Conservation (phyloP, 2,329 filamentous ascomycete species). For the Fusarium tanahbumbuense region DNA sequence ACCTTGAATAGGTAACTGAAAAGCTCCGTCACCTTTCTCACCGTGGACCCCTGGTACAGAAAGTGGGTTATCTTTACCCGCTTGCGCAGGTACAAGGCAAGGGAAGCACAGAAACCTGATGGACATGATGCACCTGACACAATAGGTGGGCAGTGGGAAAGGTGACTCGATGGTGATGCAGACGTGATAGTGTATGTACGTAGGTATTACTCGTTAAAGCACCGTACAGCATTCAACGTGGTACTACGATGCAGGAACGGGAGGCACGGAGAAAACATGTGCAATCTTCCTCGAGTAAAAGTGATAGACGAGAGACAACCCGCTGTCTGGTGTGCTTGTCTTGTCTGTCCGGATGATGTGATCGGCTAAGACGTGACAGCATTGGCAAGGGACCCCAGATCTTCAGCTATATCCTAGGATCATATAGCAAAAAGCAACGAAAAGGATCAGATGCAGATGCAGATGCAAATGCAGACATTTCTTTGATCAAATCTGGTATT, state of each 20-base stretch:
- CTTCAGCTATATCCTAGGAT: conserved; percentile 26
- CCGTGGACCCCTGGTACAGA: conserved; percentile 11
- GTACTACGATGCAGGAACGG: conserved; percentile 30
- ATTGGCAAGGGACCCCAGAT: conserved; percentile 43
- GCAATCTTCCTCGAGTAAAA: conserved; percentile 20
- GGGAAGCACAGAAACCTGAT: conserved; percentile 17
- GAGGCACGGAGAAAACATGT: conserved; percentile 27
- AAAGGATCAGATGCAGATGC: not conserved
- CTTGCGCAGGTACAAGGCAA: conserved; percentile 34
- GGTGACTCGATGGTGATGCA: conserved; percentile 17
- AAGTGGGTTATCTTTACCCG: conserved; percentile 19
- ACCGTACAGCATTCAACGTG: not conserved
- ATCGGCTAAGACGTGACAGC: conserved; percentile 33
- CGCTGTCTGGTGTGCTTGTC: not conserved
- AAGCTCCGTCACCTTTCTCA: not conserved
- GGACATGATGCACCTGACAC: conserved; percentile 12
- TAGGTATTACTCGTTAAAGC: not conserved
- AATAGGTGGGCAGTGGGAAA: conserved; percentile 15
- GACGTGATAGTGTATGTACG: conserved; percentile 1
- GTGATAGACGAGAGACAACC: conserved; percentile 2
- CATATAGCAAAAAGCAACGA: conserved; percentile 1
- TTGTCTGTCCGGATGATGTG: conserved; percentile 16
- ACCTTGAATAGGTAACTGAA: not conserved
- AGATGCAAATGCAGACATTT: not conserved
- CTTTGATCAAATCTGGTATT: not conserved